Percentiles rank a stretch among this genome's conserved stretches.
Conservation (phyloP, 768 basidiomycete species). For the Clavulina sp. region DNA sequence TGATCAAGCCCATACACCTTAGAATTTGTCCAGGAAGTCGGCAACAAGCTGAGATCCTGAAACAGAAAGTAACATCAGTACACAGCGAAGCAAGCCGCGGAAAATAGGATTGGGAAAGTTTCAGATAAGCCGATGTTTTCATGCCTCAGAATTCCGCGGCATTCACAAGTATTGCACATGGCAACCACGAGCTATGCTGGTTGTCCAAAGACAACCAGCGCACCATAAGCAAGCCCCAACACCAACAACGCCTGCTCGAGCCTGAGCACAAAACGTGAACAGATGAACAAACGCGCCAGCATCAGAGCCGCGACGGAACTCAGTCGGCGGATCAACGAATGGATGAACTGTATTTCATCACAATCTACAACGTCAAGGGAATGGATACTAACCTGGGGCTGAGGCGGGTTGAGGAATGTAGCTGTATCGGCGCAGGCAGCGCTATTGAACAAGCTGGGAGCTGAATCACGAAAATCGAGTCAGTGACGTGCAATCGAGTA, state of each 20-base stretch:
- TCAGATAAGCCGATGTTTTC: background rate
- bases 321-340: background rate
- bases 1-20: background rate
- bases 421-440: no score
- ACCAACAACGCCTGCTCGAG: background rate
- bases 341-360: slow-evolving; percentile 2
- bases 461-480: background rate
- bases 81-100: background rate
- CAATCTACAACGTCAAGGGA: background rate
- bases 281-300: background rate
- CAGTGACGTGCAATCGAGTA: no score
- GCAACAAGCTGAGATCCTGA: background rate
- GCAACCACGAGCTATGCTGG: background rate
- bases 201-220: background rate
- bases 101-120: background rate
- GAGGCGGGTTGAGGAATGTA: no score
- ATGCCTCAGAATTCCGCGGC: background rate
- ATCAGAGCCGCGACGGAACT: background rate
- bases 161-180: background rate
- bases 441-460: background rate
- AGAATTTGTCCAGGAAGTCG: background rate
- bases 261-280: background rate
- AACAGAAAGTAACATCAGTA: background rate
- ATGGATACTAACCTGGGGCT: no score
- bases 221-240: background rate